A percentile compares a stretch with the other conserved stretches of the same genome.
Conservation (phyloP, 805 yeast genomes). For the Komagataella mondaviorum region DNA sequence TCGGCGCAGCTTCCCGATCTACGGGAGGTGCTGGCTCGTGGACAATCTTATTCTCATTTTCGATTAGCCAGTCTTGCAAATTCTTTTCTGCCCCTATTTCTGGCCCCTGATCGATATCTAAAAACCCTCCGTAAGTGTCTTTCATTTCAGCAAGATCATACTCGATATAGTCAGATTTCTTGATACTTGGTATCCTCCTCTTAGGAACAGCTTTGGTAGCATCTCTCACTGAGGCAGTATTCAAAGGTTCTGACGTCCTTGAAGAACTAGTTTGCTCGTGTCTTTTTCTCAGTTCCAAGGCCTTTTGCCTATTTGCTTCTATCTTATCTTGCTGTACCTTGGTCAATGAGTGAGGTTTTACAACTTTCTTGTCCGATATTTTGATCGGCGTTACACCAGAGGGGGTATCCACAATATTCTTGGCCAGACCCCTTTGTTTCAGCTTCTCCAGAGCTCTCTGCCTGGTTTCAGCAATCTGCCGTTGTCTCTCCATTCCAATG, state of each 20-base stretch:
- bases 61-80: constrained; percentile 43
- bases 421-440: constrained; percentile 22
- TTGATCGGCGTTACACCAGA: constrained; percentile 1
- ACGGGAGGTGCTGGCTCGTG: constrained; percentile 59
- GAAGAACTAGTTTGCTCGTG: constrained; percentile 5
- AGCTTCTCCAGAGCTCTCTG: constrained; percentile 47
- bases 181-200: constrained; percentile 31
- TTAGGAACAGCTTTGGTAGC: constrained; percentile 1
- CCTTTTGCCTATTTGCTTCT: constrained; percentile 39
- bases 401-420: background rate
- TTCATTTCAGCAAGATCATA: constrained; percentile 86
- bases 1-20: constrained; percentile 62
- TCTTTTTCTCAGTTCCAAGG: constrained; percentile 22
- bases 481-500: background rate
- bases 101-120: constrained; percentile 26
- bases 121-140: constrained; percentile 78
- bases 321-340: constrained; percentile 35
- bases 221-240: background rate
- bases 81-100: constrained; percentile 16
- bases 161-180: constrained; percentile 58
- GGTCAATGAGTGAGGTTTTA: constrained; percentile 16
- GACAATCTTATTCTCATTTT: constrained; percentile 25
- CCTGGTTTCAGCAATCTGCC: constrained; percentile 37
- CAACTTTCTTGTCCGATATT: constrained; percentile 4
- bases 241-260: constrained; percentile 1